These are phyloP conservation scores for Helianthus tuberosus DNA, from an alignment of 129 eudicot genomes.

Conservation along the genomic window DNA sequence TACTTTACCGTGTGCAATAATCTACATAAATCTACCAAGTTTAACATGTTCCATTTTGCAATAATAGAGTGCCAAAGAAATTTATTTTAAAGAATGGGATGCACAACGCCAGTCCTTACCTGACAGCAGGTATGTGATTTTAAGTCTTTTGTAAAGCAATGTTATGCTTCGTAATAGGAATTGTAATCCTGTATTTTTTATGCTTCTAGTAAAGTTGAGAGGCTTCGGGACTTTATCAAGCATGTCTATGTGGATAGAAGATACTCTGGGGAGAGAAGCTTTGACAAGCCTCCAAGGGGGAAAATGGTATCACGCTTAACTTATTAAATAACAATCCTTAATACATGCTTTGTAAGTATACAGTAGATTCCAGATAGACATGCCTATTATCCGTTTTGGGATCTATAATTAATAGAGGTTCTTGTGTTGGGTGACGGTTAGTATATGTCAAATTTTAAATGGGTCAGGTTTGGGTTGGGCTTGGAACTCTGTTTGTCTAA, in stretches of 20 bases:
- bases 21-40: slow-evolving; percentile 9
- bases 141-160: slow-evolving; percentile 20
- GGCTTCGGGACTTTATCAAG: slow-evolving; percentile 85
- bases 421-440: not conserved
- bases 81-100: slow-evolving; percentile 92
- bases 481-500: not conserved
- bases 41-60: slow-evolving; percentile 13
- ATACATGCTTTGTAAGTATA: not conserved
- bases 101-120: slow-evolving; percentile 77
- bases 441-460: not conserved
- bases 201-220: slow-evolving; percentile 75
- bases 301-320: slow-evolving; percentile 49
- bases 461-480: not conserved
- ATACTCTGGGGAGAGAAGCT: slow-evolving; percentile 79
- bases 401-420: slow-evolving; percentile 3
- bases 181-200: slow-evolving; percentile 16
- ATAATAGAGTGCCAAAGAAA: slow-evolving; percentile 82
- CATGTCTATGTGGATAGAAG: slow-evolving; percentile 93
- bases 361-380: not conserved
- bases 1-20: not conserved
- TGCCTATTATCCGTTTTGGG: not conserved
- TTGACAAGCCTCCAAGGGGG: slow-evolving; percentile 75
- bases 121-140: slow-evolving; percentile 75
- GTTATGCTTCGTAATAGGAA: slow-evolving; percentile 5
- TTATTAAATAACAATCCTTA: not conserved